Evolutionary conservation across 106 monocot species (phyloP).

Genomic region (Allium cepa): DNA sequence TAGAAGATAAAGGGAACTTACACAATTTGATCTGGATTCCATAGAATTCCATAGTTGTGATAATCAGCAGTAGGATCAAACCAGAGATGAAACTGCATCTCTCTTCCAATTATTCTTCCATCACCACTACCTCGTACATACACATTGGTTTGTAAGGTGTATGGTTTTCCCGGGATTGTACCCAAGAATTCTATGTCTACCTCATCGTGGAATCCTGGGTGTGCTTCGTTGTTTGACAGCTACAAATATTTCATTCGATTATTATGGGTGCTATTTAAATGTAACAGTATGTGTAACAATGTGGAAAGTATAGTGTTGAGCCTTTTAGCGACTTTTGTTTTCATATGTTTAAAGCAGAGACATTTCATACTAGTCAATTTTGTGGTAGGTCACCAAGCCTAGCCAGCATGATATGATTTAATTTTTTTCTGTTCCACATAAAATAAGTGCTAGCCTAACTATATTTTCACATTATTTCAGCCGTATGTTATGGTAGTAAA

Average conservation of each 20-base stretch:
- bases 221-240: constrained; percentile 66
- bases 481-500: too few relatives aligned
- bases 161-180: constrained; percentile 57
- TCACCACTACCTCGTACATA: constrained; percentile 73
- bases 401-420: too few relatives aligned
- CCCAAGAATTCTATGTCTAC: constrained; percentile 74
- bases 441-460: too few relatives aligned
- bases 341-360: too few relatives aligned
- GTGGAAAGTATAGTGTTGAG: too few relatives aligned
- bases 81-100: constrained; percentile 90
- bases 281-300: too few relatives aligned
- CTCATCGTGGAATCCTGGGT: constrained; percentile 69
- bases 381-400: too few relatives aligned
- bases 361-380: too few relatives aligned
- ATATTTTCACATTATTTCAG: too few relatives aligned
- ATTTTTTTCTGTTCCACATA: too few relatives aligned
- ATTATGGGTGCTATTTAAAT: too few relatives aligned
- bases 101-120: constrained; percentile 65
- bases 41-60: constrained; percentile 74
- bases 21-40: constrained; percentile 63
- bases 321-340: too few relatives aligned
- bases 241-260: background rate
- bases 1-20: constrained; percentile 16
- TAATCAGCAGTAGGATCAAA: constrained; percentile 77
- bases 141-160: constrained; percentile 67